phyloP scores from a whole-genome alignment of 805 yeast species.

The Candida anglica region DNA sequence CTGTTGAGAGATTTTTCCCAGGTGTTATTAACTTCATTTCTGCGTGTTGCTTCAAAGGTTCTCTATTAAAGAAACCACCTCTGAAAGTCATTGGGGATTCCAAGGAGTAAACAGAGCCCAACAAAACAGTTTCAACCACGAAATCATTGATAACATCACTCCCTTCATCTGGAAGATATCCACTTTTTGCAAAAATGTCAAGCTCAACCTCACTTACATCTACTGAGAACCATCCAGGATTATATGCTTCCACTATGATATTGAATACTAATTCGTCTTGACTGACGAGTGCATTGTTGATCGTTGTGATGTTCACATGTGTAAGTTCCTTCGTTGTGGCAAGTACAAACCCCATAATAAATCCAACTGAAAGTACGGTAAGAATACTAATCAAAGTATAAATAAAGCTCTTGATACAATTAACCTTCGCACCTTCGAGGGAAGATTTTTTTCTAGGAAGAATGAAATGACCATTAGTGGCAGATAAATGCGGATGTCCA shows the following conservation, averaged over 20 bases:
- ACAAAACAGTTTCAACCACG: constrained; percentile 58
- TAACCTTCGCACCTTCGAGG: constrained; percentile 9
- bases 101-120: constrained; percentile 64
- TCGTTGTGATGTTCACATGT: constrained; percentile 54
- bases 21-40: constrained; percentile 73
- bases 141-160: neutral
- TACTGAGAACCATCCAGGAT: constrained; percentile 81
- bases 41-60: constrained; percentile 55
- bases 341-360: constrained; percentile 74
- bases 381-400: constrained; percentile 45
- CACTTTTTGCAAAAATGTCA: constrained; percentile 80
- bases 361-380: constrained; percentile 64
- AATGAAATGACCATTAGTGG: constrained; percentile 19
- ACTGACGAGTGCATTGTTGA: constrained; percentile 71
- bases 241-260: constrained; percentile 71
- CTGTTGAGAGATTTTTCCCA: constrained; percentile 44
- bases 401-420: constrained; percentile 27
- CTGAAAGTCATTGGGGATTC: constrained; percentile 73
- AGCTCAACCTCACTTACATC: constrained; percentile 62
- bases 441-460: constrained; percentile 23
- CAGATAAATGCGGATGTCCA: constrained; percentile 16
- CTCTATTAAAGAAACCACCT: constrained; percentile 73
- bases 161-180: constrained; percentile 28
- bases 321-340: constrained; percentile 85
- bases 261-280: constrained; percentile 83